Evolutionary conservation across 2,329 filamentous ascomycete genomes (phyloP), one percentile per base, ranked within the genome.

Genomic region (Alternaria sp.): DNA sequence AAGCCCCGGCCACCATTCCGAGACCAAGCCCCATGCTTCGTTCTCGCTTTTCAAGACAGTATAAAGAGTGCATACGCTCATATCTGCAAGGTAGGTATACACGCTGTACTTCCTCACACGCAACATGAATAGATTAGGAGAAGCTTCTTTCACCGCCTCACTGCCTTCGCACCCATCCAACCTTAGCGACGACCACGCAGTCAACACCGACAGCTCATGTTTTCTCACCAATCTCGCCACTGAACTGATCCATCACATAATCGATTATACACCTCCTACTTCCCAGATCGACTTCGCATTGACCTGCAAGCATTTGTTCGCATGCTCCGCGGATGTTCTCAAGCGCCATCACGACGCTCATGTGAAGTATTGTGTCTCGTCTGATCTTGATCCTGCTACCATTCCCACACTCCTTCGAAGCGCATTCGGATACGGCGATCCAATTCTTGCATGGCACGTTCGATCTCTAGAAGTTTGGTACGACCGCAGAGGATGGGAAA

Each of bases 381-480:
- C 60, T 36, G 62, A 61, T 42, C 37, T 63, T n/a, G 21, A 51
- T 8, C 60, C 62, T 8, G 33, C 41, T 6, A 61, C 62, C 8
- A 36, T 61, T 14, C 57, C 58, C 41, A 59, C 52, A 11, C 36
- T 65, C 23, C 44, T 65, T 26, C 60, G 62, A 11, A 65, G 62
- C 24, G 40, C 44, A 13, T 59, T 51, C 13, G 52, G 54, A 21
- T 58, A 52, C 6, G 50, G 40, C 21, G 62, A 65, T n/a, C 60
- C 57, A 14, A 42, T 65, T 0, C 26, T 21, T 3, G 60, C 57
- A 31, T 65, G 62, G 60, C 60, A 62, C 54, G 60, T 62, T 48
- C 60, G 56, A 11, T 58, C 49, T 8, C 14, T 62, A 7, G 62
- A 65, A 56, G 14, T 65, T 24, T 62, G 62, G 60, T 51, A 56